Conservation (phyloP, 257 asterid genomes). For the Schizonepeta tenuifolia region DNA sequence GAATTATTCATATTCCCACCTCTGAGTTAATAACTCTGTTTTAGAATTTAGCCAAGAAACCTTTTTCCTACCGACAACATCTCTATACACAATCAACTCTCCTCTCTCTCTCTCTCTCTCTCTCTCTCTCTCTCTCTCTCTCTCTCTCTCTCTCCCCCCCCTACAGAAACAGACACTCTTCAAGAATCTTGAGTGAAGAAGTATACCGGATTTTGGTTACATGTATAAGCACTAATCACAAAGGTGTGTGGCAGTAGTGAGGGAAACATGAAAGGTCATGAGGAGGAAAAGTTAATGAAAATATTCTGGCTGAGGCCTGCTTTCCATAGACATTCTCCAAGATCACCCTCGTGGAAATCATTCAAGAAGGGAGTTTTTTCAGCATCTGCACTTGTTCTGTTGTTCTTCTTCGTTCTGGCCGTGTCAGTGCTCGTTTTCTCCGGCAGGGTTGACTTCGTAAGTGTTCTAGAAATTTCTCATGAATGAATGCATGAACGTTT, state of each 20-base stretch:
- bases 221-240: background rate
- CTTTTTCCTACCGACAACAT: background rate
- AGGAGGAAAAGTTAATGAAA: slow-evolving; percentile 54
- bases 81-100: background rate
- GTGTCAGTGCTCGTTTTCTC: slow-evolving; percentile 36
- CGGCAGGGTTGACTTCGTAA: slow-evolving; percentile 50
- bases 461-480: slow-evolving; percentile 26
- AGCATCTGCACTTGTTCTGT: slow-evolving; percentile 23
- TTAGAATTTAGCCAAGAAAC: slow-evolving; percentile 8
- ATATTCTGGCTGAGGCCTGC: slow-evolving; percentile 60
- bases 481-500: slow-evolving; percentile 1
- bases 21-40: background rate
- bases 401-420: slow-evolving; percentile 42
- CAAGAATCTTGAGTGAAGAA: background rate
- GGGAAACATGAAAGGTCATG: slow-evolving; percentile 43
- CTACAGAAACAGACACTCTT: background rate
- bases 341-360: slow-evolving; percentile 38
- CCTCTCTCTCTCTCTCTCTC: background rate
- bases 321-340: slow-evolving; percentile 34
- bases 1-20: slow-evolving; percentile 26
- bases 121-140: background rate
- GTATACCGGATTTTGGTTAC: background rate
- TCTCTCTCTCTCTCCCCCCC: background rate
- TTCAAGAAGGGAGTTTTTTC: slow-evolving; percentile 31
- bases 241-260: slow-evolving; percentile 9